Base-by-base conservation (phyloP, 768 basidiomycete species). In the Cystoderma amianthinum region DNA sequence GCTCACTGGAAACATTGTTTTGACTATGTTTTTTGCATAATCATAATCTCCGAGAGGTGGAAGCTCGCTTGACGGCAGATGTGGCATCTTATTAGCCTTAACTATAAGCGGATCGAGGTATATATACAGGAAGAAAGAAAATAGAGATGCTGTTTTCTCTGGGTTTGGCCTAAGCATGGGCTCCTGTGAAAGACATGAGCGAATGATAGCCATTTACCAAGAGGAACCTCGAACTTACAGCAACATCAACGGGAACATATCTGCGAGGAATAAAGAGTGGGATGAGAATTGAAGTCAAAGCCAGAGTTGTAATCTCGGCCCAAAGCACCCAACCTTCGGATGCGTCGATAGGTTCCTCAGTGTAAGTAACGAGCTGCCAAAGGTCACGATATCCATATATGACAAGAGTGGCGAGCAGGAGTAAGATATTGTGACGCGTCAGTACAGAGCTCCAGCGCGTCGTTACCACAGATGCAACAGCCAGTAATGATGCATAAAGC, bases 31-130 rank as follows among this genome's bases (percentile, higher is more conserved):
- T 11, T 49, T 43, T 2, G 55, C 48, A 38, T 44, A 38, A 44
- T 85, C 82, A 41, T 76, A 73, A 46, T 82, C 79, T 3, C 74
- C 73, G 57, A 85, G 71, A 2, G 76, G 77, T 12, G 80, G 80
- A 32, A 82, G 59, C 37, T 80, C 53, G 32, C 82, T 77, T 28
- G 59, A 57, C 1, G 69, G 51, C 1, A 80, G 49, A 49, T 73
- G 74, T 3, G 64, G 45, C n/a, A 67, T 52, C n/a, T 61, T 54
- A 44, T 66, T 64, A 1, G 69, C 75, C 7, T 57, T 48, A 40
- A 63, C 62, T 16, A 82, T 59, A 22, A 74, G 55, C 3, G 65
- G 63, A 46, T 84, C 76, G 44, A 84, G 58, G 59, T 69, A 85
- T n/a, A 61, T 56, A 51, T 68, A 82, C 3, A 66, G 51, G 13